Base-by-base conservation (phyloP, 352 stramenopile genomes). In the Bremia lactucae region DNA sequence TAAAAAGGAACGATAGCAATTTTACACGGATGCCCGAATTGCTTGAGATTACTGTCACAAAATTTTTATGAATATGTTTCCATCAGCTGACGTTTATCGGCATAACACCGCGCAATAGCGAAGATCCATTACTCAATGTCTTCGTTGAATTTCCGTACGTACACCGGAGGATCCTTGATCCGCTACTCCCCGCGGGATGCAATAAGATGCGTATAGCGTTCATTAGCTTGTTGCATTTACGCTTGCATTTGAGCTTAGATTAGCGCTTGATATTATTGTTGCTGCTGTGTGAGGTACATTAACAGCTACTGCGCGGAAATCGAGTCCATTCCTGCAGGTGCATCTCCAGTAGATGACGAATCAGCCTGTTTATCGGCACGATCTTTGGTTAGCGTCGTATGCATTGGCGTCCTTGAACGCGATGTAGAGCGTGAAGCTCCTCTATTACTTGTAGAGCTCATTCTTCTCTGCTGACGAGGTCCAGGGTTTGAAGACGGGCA, bases 121-220 rank as follows among this genome's bases (percentile, higher is more conserved):
- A 55, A 49, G 31, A 55, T 55, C 39, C 39, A 55, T 14, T 49
- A 19, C n/a, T 49, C 39, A 34, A 55, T 44, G 19, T 49, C 47
- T 44, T 55, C 47, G 3, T 39, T 20, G 15, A 29, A 36, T 11
- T 42, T 45, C 24, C 39, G 33, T 35, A 45, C 39, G 36, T 55
- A 55, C 1, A 52, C 16, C 19, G 45, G 36, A n/a, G 45, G 21
- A 33, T 46, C 36, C 11, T 52, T 52, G 29, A 42, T 52, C 20
- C 42, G 45, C 14, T 52, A 22, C 7, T 31, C 36, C 2, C 36
- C 36, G 21, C 26, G 13, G 4, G 26, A 33, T n/a, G 26, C 26
- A 33, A 33, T 13, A 14, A 33, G 26, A 33, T 33, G 40, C 8
- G 39, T 26, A 11, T 40, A 40, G 2, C 36, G 13, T 8, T 28